phyloP scores from a whole-genome alignment of 2,329 filamentous ascomycete species.

The Ophiostoma australiae region DNA sequence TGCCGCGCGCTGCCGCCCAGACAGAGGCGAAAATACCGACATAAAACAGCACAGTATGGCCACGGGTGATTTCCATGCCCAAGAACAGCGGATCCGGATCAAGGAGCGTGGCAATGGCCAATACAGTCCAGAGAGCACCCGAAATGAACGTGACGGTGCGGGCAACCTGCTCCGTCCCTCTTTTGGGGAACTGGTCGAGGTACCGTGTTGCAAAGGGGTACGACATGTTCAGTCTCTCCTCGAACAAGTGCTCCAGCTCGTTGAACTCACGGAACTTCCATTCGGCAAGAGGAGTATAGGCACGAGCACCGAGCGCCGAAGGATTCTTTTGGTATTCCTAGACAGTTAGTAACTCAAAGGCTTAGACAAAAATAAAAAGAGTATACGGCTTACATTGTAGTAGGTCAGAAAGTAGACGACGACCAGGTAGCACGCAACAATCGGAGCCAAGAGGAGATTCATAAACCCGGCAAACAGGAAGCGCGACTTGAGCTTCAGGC shows the following conservation, averaged over 20 bases:
- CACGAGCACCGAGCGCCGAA: conserved; percentile 75
- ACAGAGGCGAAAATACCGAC: conserved; percentile 75
- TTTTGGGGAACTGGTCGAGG: conserved; percentile 92
- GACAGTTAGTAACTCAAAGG: conserved; percentile 26
- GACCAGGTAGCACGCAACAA: conserved; percentile 79
- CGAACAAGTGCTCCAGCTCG: conserved; percentile 86
- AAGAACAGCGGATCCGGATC: conserved; percentile 81
- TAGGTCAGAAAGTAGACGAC: conserved; percentile 92
- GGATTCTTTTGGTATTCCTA: conserved; percentile 95
- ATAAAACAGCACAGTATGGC: conserved; percentile 86
- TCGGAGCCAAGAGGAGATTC: conserved; percentile 80
- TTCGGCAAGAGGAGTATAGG: conserved; percentile 88
- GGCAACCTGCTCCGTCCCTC: conserved; percentile 81
- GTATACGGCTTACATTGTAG: conserved; percentile 63
- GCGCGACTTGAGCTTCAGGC: conserved; percentile 68
- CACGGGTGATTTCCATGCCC: conserved; percentile 83
- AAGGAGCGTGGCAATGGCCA: conserved; percentile 77
- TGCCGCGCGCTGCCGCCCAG: conserved; percentile 77
- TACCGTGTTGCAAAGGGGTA: conserved; percentile 90
- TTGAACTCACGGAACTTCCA: conserved; percentile 99
- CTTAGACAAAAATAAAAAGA: background rate
- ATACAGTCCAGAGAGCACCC: conserved; percentile 78
- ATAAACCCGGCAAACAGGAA: conserved; percentile 80
- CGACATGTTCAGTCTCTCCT: conserved; percentile 86
- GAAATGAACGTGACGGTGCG: conserved; percentile 82